Percentiles rank a stretch among this genome's conserved stretches.
phyloP scores from a whole-genome alignment of 352 stramenopile genomes.

The Phytophthora brassicae region DNA sequence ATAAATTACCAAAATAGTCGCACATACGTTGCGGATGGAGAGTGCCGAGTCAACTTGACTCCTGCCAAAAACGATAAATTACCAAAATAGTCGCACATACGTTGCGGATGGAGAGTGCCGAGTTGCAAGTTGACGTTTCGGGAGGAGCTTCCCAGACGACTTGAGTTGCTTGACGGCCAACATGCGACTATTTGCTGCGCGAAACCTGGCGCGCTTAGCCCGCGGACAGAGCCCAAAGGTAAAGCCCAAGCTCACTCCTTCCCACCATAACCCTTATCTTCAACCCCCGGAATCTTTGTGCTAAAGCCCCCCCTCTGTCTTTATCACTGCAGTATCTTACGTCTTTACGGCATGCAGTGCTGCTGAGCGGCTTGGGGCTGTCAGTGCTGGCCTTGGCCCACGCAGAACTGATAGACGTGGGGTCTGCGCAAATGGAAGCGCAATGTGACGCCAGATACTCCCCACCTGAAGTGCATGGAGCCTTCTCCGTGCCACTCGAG shows the following conservation, averaged over 20 bases:
- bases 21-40: neutral
- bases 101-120: neutral
- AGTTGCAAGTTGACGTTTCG: too few relatives aligned
- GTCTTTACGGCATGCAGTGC: conserved; percentile 45
- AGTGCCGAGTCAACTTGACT: neutral
- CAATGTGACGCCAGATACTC: conserved; percentile 62
- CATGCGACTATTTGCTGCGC: conserved; percentile 38
- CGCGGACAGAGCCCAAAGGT: conserved; percentile 38
- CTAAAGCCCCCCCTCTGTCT: neutral
- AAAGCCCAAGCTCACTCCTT: neutral
- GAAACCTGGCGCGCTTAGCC: conserved; percentile 31
- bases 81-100: too few relatives aligned
- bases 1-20: too few relatives aligned
- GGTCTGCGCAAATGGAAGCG: conserved; percentile 29
- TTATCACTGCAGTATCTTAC: conserved; percentile 24
- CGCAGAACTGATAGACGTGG: conserved; percentile 25
- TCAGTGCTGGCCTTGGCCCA: conserved; percentile 48
- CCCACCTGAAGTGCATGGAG: conserved; percentile 40
- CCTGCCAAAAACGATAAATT: too few relatives aligned
- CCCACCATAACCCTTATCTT: too few relatives aligned
- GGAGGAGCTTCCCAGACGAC: too few relatives aligned
- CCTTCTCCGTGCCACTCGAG: conserved; percentile 58
- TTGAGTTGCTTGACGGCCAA: conserved; percentile 1
- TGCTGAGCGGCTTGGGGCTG: conserved; percentile 51
- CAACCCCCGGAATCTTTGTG: too few relatives aligned